Evolutionary conservation across 1,284 basidiomycete species (phyloP).

Genomic region (Trichosporon coremiiforme): DNA sequence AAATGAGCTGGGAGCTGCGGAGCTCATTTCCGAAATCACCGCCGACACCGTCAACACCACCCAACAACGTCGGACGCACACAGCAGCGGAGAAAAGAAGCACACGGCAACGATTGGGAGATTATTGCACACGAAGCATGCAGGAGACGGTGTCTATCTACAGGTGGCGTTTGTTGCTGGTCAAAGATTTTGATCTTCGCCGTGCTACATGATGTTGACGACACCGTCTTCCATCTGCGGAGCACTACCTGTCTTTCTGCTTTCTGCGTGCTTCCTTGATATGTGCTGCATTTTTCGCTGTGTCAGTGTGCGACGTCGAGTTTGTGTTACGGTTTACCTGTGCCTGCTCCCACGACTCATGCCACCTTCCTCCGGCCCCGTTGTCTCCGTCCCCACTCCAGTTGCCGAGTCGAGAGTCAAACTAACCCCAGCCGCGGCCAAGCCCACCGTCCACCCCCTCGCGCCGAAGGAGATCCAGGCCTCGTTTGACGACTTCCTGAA

Average conservation of each 20-base stretch:
- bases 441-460: constrained; percentile 73
- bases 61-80: not conserved
- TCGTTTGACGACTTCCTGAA: constrained; percentile 65
- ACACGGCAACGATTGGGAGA: not conserved
- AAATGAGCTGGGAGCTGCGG: not conserved
- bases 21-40: not conserved
- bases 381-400: not conserved
- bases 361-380: constrained; percentile 23
- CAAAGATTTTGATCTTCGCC: not conserved
- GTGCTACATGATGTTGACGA: not conserved
- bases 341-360: not conserved
- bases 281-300: not conserved
- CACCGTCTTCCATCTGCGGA: not conserved
- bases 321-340: not conserved
- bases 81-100: not conserved
- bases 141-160: not conserved
- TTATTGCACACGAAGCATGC: not conserved
- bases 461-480: constrained; percentile 69
- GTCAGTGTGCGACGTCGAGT: too few species aligned
- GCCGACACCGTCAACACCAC: not conserved
- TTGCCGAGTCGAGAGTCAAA: not conserved
- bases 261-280: not conserved
- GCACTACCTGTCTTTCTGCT: not conserved
- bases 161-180: constrained; percentile 9
- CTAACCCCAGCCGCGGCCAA: constrained; percentile 61